These are phyloP conservation scores for Lodderomyces pseudojiufengensis DNA, from an alignment of 1,139 yeast species.

Conservation along the genomic window DNA sequence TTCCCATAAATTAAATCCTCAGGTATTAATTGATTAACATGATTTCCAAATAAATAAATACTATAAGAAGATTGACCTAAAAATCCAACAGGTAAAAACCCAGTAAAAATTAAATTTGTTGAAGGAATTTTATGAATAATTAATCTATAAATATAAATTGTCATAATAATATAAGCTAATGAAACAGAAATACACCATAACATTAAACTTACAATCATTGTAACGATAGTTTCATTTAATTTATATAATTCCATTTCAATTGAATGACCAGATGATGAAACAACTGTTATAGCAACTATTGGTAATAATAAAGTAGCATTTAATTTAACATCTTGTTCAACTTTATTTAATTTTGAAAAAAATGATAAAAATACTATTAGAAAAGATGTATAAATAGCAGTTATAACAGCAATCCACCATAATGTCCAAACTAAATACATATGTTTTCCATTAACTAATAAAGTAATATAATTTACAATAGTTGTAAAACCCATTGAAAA, in stretches of 20 bases:
- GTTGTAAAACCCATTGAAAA: conserved; percentile 76
- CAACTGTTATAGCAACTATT: conserved; percentile 72
- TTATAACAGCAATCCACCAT: conserved; percentile 33
- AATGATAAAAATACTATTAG: conserved; percentile 45
- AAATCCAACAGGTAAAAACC: conserved; percentile 31
- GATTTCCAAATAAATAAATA: conserved; percentile 53
- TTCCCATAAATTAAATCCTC: conserved; percentile 17
- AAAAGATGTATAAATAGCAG: conserved; percentile 58
- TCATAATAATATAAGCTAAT: conserved; percentile 53
- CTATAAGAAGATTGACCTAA: conserved; percentile 82
- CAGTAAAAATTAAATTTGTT: conserved; percentile 25
- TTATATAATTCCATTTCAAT: conserved; percentile 44
- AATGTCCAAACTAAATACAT: conserved; percentile 15
- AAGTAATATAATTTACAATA: conserved; percentile 51
- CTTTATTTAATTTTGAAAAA: conserved; percentile 25
- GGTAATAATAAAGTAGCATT: conserved; percentile 58
- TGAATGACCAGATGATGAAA: conserved; percentile 61
- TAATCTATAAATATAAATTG: conserved; percentile 58
- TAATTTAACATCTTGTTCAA: conserved; percentile 19
- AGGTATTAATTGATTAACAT: conserved; percentile 21
- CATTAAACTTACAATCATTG: conserved; percentile 52
- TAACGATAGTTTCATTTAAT: conserved; percentile 41
- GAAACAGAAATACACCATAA: conserved; percentile 68
- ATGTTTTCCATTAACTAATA: conserved; percentile 26
- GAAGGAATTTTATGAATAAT: conserved; percentile 59